phyloP scores from a whole-genome alignment of 257 asterid genomes.

The Solanum sejunctum region DNA sequence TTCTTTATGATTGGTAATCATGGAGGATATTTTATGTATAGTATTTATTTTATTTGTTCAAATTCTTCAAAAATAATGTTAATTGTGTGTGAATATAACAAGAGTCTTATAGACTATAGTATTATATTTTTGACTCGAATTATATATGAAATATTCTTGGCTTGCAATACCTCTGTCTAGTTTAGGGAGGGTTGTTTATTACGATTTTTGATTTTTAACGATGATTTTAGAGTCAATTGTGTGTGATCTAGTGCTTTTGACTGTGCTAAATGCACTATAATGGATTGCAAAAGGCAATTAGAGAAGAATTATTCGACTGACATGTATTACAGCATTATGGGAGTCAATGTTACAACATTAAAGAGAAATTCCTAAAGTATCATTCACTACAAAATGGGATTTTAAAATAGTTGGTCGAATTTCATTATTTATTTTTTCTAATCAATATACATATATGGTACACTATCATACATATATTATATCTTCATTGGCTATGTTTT shows the following conservation, averaged over 20 bases:
- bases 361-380: not conserved
- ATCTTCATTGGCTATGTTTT: not conserved
- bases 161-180: too few species aligned
- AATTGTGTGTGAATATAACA: too few species aligned
- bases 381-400: not conserved
- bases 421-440: not conserved
- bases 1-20: constrained; percentile 12
- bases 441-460: not conserved
- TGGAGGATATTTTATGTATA: not conserved
- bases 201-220: too few species aligned
- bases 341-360: not conserved
- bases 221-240: not conserved
- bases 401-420: not conserved
- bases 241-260: not conserved
- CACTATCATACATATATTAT: not conserved
- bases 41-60: not conserved
- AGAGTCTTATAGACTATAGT: too few species aligned
- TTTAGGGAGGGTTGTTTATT: too few species aligned
- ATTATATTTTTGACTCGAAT: not conserved
- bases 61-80: not conserved
- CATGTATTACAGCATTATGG: not conserved
- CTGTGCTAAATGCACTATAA: not conserved
- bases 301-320: not conserved
- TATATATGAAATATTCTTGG: not conserved
- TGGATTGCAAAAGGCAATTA: not conserved